Evolutionary conservation across 2,329 filamentous ascomycete species (phyloP).

Genomic region (Cladosporium austrohemisphaericum): DNA sequence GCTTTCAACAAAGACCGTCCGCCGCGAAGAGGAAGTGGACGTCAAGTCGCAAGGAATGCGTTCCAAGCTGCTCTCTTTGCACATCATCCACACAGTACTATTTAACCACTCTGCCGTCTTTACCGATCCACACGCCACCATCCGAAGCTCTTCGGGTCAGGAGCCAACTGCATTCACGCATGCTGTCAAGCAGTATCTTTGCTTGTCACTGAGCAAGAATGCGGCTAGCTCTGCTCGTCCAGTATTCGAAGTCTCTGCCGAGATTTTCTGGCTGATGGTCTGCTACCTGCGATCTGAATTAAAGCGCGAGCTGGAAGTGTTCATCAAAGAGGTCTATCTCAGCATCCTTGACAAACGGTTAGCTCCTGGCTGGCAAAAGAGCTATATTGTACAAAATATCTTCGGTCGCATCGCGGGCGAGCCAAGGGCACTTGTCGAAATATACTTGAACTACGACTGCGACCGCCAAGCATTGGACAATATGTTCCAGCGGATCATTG

Average conservation of each 20-base stretch:
- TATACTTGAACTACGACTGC: slow-evolving; percentile 97
- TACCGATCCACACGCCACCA: slow-evolving; percentile 85
- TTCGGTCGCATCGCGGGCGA: slow-evolving; percentile 81
- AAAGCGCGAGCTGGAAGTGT: slow-evolving; percentile 98
- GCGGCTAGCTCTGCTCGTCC: slow-evolving; percentile 87
- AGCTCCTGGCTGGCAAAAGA: slow-evolving; percentile 84
- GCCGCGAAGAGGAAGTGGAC: slow-evolving; percentile 88
- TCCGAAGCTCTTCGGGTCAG: slow-evolving; percentile 83
- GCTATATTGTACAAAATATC: slow-evolving; percentile 76
- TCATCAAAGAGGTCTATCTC: slow-evolving; percentile 94
- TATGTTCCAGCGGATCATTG: slow-evolving; percentile 90
- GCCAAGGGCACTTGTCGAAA: slow-evolving; percentile 83
- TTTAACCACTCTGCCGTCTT: slow-evolving; percentile 93
- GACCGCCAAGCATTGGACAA: slow-evolving; percentile 90
- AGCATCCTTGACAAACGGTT: slow-evolving; percentile 84
- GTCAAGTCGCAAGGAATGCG: slow-evolving; percentile 93
- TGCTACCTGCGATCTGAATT: slow-evolving; percentile 90
- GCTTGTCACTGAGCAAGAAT: slow-evolving; percentile 89
- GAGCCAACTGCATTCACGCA: slow-evolving; percentile 88
- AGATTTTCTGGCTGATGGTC: slow-evolving; percentile 97
- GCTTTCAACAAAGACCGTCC: slow-evolving; percentile 85
- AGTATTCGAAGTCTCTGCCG: slow-evolving; percentile 92
- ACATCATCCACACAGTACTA: slow-evolving; percentile 90
- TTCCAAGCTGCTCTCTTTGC: slow-evolving; percentile 90
- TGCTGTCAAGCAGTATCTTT: slow-evolving; percentile 94